Evolutionary conservation across 306 rosid genomes (phyloP).

Genomic region (Astragalus membranaceus): DNA sequence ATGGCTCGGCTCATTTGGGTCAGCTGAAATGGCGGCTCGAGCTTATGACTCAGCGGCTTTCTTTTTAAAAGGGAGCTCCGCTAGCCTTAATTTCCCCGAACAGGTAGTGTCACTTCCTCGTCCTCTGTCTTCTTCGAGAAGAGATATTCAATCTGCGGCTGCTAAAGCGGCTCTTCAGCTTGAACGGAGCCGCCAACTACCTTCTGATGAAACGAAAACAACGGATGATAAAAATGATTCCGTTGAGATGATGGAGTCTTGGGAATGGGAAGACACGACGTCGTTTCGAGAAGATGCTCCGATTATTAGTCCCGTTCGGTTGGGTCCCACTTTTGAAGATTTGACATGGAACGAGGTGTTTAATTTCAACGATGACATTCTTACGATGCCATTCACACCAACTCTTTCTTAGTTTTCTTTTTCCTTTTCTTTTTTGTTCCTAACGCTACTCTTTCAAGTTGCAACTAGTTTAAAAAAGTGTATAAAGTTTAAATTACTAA

Average conservation of each 20-base stretch:
- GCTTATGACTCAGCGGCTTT: conserved; percentile 54
- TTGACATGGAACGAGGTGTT: conserved; percentile 20
- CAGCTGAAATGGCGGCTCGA: conserved; percentile 48
- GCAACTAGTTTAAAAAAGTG: not conserved
- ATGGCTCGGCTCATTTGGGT: conserved; percentile 47
- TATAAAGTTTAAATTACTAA: not conserved
- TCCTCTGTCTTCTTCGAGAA: conserved; percentile 34
- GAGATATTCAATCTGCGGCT: conserved; percentile 48
- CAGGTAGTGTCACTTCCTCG: conserved; percentile 29
- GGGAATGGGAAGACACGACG: conserved; percentile 7
- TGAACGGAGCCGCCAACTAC: not conserved
- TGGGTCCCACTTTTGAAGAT: not conserved
- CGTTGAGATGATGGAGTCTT: not conserved
- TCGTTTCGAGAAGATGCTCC: conserved; percentile 19
- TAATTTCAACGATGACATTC: conserved; percentile 13
- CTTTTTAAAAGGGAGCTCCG: conserved; percentile 37
- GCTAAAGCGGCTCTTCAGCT: conserved; percentile 35
- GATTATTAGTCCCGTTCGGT: not conserved
- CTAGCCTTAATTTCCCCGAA: conserved; percentile 43
- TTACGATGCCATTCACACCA: not conserved
- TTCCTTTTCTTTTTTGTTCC: not conserved
- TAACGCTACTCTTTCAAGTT: not conserved
- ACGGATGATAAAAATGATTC: not conserved
- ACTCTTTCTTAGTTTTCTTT: not conserved
- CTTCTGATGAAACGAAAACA: not conserved